phyloP scores from a whole-genome alignment of 2,329 filamentous ascomycete species.

The Chalaropsis ovoidea region DNA sequence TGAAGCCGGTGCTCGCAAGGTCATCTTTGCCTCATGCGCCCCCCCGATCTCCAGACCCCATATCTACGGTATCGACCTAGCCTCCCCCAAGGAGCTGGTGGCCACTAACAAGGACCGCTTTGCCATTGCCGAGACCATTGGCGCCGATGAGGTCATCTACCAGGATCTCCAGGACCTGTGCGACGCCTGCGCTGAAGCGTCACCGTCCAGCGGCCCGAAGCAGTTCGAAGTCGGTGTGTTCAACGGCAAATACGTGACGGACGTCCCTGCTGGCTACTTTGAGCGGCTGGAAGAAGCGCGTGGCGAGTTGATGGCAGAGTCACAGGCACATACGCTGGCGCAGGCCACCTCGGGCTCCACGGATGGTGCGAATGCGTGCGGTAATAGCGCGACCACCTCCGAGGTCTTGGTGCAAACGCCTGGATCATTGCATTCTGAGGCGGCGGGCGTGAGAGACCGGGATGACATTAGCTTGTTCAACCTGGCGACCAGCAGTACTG shows the following conservation, averaged over 20 bases:
- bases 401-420: conserved; percentile 15
- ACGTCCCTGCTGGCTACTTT: conserved; percentile 70
- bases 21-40: conserved; percentile 73
- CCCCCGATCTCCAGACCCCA: conserved; percentile 78
- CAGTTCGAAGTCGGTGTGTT: conserved; percentile 89
- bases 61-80: conserved; percentile 50
- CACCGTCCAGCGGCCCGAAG: conserved; percentile 43
- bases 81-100: conserved; percentile 36
- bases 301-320: conserved; percentile 45
- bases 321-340: not conserved
- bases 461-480: conserved; percentile 25
- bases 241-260: conserved; percentile 75
- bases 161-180: conserved; percentile 63
- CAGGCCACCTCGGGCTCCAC: conserved; percentile 20
- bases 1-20: conserved; percentile 70
- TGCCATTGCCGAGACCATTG: conserved; percentile 38
- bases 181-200: conserved; percentile 61
- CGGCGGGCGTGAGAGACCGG: conserved; percentile 20
- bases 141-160: conserved; percentile 47
- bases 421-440: conserved; percentile 16
- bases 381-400: not conserved
- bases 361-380: conserved; percentile 15
- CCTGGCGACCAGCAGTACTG: conserved; percentile 19
- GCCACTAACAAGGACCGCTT: conserved; percentile 35
- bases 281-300: conserved; percentile 63